Conservation (phyloP, 2,329 filamentous ascomycete species). For the Ustilaginoidea virens region DNA sequence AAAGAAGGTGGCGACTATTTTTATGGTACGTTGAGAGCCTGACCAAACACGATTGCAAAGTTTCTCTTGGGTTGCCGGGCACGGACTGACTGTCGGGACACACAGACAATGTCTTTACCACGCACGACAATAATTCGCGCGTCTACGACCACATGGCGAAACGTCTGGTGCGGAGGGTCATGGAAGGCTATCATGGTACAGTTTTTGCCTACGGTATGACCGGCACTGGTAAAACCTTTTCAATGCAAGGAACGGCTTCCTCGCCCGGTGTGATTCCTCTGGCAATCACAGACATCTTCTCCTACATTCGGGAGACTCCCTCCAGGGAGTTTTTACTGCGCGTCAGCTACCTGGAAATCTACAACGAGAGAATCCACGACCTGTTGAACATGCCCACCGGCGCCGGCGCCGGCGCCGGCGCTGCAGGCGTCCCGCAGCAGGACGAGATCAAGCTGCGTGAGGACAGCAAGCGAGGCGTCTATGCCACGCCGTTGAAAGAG, state of each 20-base stretch:
- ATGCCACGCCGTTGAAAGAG: slow-evolving; percentile 89
- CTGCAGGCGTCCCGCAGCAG: slow-evolving; percentile 40
- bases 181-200: slow-evolving; percentile 98
- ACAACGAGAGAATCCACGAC: slow-evolving; percentile 96
- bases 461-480: slow-evolving; percentile 90
- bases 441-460: slow-evolving; percentile 97
- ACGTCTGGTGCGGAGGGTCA: slow-evolving; percentile 83
- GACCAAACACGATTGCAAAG: too few relatives aligned
- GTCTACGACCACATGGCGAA: slow-evolving; percentile 94
- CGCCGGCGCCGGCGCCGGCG: slow-evolving; percentile 35
- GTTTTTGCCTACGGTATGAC: slow-evolving; percentile 99
- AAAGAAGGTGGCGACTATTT: slow-evolving; percentile 85
- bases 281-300: slow-evolving; percentile 97
- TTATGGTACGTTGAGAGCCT: slow-evolving; percentile 51
- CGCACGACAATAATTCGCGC: slow-evolving; percentile 82
- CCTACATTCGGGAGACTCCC: slow-evolving; percentile 93
- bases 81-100: too few relatives aligned
- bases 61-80: too few relatives aligned
- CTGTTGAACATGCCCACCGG: slow-evolving; percentile 61
- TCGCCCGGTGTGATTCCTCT: slow-evolving; percentile 93
- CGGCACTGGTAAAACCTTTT: slow-evolving; percentile 96
- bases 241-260: slow-evolving; percentile 94
- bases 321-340: slow-evolving; percentile 85
- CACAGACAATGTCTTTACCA: slow-evolving; percentile 88
- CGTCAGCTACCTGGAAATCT: slow-evolving; percentile 97